A percentile compares a stretch with the other conserved stretches of the same genome.
These are phyloP conservation scores for Cladosporium cucumerinum DNA, from an alignment of 2,329 filamentous ascomycete genomes.

Conservation along the genomic window DNA sequence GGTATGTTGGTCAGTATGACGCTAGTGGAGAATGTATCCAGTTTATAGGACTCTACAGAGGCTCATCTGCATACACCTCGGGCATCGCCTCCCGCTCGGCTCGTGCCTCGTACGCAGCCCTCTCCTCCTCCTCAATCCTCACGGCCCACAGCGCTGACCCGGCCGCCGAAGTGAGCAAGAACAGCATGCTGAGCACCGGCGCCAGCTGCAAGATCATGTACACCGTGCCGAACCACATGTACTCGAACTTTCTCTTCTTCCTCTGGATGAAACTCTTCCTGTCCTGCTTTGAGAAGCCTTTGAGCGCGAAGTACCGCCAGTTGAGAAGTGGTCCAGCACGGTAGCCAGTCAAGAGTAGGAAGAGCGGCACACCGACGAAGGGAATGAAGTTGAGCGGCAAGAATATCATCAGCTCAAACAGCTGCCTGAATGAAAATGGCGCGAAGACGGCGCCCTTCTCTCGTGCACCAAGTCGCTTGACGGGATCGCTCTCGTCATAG, in stretches of 20 bases:
- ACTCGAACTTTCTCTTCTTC: conserved; percentile 68
- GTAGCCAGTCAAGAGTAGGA: conserved; percentile 83
- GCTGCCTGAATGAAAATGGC: conserved; percentile 88
- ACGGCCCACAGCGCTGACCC: conserved; percentile 75
- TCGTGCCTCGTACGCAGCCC: conserved; percentile 1
- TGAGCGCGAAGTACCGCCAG: conserved; percentile 83
- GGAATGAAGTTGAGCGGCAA: conserved; percentile 81
- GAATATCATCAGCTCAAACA: conserved; percentile 70
- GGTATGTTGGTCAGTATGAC: too few relatives aligned
- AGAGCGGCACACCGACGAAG: conserved; percentile 75
- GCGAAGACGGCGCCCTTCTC: conserved; percentile 73
- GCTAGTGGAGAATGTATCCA: too few relatives aligned
- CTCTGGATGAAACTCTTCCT: conserved; percentile 65
- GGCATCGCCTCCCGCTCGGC: conserved; percentile 12
- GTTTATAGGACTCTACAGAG: not conserved
- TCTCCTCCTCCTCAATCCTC: conserved; percentile 14
- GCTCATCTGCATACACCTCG: conserved; percentile 12
- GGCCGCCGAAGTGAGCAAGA: conserved; percentile 79
- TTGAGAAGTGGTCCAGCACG: conserved; percentile 85
- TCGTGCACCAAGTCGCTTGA: conserved; percentile 79
- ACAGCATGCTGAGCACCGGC: conserved; percentile 88
- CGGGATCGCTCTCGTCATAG: conserved; percentile 67
- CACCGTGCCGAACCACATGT: conserved; percentile 88
- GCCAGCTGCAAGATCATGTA: conserved; percentile 83
- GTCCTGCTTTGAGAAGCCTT: conserved; percentile 70